Evolutionary conservation across 2,329 filamentous ascomycete genomes (phyloP), one percentile per base, ranked within the genome.

Genomic region (Arthrobotrys conoides): DNA sequence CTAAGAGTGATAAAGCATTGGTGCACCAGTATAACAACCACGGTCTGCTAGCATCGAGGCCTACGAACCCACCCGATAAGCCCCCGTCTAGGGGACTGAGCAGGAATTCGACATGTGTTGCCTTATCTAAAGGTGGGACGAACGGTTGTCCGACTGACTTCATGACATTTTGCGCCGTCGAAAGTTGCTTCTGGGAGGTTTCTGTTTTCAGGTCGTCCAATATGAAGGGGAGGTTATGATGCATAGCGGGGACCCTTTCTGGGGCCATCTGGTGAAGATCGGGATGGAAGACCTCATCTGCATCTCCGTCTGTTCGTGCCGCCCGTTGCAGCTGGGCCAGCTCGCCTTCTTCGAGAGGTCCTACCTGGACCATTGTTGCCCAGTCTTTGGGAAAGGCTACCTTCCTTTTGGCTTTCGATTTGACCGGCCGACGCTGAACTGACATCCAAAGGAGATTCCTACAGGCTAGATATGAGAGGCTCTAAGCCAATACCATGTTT

Each of bases 21-120:
- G 98, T 87, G 67, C 89, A 92, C 96, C 96, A 99, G 86, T 97
- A 98, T 80, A 97, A 88, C 82, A 97, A 89, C 96, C 96, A 99
- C 9, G 96, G 94, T 70, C 95, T 88, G 83, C 92, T 94, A 36
- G 96, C 91, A 86, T 99, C 96, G 81, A 94, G 89, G 61, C 88
- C 88, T 66, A 91, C 90, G 84, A 92, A 97, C 2, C 86, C 86
- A 6, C 88, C 86, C 0, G 95, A 59, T 36, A 78, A 30, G 22
- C 75, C 75, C n/a, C 72, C 63, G n/a, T 78, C 68, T 46, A 78
- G 93, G 78, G 96, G 89, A 61, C 86, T 87, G 71, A 87, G 86
- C 44, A 87, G 82, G 79, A 85, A 87, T n/a, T 82, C 83, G 49
- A 86, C 80, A 82, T 79, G 76, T 55, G 70, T 67, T 53, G 76